Conservation (phyloP, 495 filamentous ascomycete genomes). For the Trichoderma orchidacearum region DNA sequence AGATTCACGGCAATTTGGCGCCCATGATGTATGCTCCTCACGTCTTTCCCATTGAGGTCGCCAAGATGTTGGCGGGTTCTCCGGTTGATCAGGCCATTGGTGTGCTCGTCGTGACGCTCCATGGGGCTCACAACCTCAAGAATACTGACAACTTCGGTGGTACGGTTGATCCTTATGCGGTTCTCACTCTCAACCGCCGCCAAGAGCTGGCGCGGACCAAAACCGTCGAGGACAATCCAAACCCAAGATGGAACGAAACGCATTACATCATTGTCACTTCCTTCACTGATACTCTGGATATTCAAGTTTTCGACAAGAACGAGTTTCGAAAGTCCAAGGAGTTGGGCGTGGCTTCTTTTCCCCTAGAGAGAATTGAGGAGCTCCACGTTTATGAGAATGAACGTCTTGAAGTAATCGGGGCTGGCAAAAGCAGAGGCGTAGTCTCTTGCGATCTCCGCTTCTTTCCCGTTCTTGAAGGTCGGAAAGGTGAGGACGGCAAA, state of each 20-base stretch:
- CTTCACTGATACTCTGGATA: constrained; percentile 69
- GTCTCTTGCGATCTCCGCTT: constrained; percentile 76
- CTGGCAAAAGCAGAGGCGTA: constrained; percentile 70
- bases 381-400: constrained; percentile 69
- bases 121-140: constrained; percentile 83
- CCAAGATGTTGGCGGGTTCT: constrained; percentile 95
- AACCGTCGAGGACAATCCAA: constrained; percentile 67
- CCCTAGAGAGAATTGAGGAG: constrained; percentile 67
- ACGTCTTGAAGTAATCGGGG: constrained; percentile 68
- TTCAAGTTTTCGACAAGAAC: constrained; percentile 84
- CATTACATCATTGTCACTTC: constrained; percentile 88
- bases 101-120: constrained; percentile 79
- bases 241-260: constrained; percentile 92
- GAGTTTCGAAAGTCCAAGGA: constrained; percentile 94
- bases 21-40: constrained; percentile 98
- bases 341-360: constrained; percentile 73
- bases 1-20: constrained; percentile 79
- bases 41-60: constrained; percentile 95
- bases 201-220: constrained; percentile 77
- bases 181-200: constrained; percentile 75
- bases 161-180: constrained; percentile 83
- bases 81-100: constrained; percentile 93
- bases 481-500: constrained; percentile 60
- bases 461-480: constrained; percentile 78
- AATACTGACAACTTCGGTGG: constrained; percentile 90